Percentiles rank a stretch among this genome's conserved stretches.
Conservation (phyloP, 768 basidiomycete genomes). For the Strobilomyces confusus region DNA sequence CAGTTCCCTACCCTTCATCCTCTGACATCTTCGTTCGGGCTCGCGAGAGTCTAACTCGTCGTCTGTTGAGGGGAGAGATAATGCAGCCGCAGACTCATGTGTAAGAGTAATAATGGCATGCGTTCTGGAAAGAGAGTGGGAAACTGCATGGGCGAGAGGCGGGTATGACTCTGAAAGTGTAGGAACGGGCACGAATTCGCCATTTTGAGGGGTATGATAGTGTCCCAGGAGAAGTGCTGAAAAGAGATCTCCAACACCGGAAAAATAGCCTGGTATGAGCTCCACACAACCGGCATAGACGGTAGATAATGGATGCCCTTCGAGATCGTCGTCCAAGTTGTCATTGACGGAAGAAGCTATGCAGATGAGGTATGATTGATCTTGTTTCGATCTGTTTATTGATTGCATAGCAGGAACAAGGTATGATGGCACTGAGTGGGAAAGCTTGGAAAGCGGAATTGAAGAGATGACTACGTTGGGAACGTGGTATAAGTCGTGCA, state of each 20-base stretch:
- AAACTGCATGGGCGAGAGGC: constrained; percentile 42
- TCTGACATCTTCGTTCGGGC: constrained; percentile 58
- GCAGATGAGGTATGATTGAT: constrained; percentile 64
- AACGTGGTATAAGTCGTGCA: constrained; percentile 75
- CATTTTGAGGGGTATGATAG: constrained; percentile 40
- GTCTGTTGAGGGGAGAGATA: constrained; percentile 60
- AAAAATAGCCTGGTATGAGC: constrained; percentile 86
- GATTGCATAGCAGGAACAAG: constrained; percentile 31
- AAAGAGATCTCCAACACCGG: constrained; percentile 96
- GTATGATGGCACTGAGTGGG: constrained; percentile 44
- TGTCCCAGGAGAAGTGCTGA: constrained; percentile 87
- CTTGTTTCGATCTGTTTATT: constrained; percentile 1
- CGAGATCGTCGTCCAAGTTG: constrained; percentile 14
- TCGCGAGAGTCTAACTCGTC: constrained; percentile 68
- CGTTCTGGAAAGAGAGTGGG: constrained; percentile 69
- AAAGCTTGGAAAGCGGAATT: constrained; percentile 70
- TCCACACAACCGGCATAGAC: constrained; percentile 74
- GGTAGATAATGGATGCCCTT: constrained; percentile 27
- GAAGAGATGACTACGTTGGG: constrained; percentile 92
- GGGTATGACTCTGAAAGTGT: constrained; percentile 7
- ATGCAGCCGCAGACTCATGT: constrained; percentile 44
- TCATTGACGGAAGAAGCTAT: constrained; percentile 58
- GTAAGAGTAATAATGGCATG: constrained; percentile 69
- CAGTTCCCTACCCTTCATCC: too few species aligned
- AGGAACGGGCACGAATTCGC: background rate